Conservation (phyloP, 257 asterid species). For the Echites panduratus region DNA sequence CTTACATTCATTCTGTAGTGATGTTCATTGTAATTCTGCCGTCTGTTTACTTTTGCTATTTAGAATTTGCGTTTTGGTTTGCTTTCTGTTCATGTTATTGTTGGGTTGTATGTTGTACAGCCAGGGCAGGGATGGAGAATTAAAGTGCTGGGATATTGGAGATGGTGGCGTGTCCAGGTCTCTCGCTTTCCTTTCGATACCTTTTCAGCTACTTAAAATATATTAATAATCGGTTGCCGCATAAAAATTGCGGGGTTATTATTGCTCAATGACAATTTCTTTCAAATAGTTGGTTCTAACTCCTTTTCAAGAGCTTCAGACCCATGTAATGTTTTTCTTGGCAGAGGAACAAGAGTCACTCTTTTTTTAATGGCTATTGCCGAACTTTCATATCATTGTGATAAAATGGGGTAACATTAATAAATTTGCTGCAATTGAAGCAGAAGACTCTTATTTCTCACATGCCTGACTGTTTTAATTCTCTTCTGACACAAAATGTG, state of each 20-base stretch:
- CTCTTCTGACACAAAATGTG: background rate
- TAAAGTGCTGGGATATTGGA: slow-evolving; percentile 79
- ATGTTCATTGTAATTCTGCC: slow-evolving; percentile 1
- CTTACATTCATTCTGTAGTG: background rate
- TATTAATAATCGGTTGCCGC: background rate
- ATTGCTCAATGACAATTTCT: background rate
- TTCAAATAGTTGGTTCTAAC: background rate
- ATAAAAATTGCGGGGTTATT: background rate
- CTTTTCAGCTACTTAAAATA: background rate
- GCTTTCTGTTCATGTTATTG: slow-evolving; percentile 8
- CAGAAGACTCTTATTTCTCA: background rate
- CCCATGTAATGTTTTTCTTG: background rate
- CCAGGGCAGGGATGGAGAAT: slow-evolving; percentile 93
- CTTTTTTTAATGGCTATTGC: background rate
- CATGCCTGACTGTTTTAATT: background rate
- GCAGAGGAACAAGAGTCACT: background rate
- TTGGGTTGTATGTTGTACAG: slow-evolving; percentile 17
- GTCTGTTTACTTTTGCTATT: background rate
- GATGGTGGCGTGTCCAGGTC: slow-evolving; percentile 62
- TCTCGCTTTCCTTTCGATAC: background rate
- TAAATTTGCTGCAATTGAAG: background rate
- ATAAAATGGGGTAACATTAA: background rate
- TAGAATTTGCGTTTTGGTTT: background rate
- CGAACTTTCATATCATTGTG: background rate
- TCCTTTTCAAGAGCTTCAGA: background rate